Base-by-base conservation (phyloP, 805 yeast genomes). In the Candida berthetii region DNA sequence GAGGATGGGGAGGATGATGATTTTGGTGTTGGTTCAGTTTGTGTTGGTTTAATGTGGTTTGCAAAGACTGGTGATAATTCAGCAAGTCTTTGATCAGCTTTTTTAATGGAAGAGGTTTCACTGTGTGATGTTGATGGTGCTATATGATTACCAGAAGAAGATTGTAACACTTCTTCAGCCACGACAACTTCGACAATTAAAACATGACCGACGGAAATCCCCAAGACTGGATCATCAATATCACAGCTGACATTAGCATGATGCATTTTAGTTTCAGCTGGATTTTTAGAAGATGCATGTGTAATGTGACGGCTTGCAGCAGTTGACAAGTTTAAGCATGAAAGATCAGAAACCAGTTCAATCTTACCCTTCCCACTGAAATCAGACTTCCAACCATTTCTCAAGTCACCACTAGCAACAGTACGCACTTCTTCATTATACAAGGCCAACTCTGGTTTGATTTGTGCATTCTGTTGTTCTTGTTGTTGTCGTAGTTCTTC, bases 321-420 rank as follows among this genome's bases (percentile, higher is more conserved):
- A 38, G 88, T 76, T 9, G 81, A 68, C 38, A 83, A 63, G 40
- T 74, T 68, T 65, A 74, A 69, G 19, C 85, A 75, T 16, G 75
- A 72, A 32, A 85, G 74, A 35, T 85, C 87, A 0, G 85, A 87
- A 25, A 83, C 81, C 36, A 89, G 60, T 60, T 88, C 96, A 45
- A 90, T 81, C 41, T 77, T 71, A 5, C 99, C 99, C 36, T 72
- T 71, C 34, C 79, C 83, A 6, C 80, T 63, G 57, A 83, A 90
- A 61, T 93, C 99, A 1, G 93, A 79, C 60, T 93, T 93, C 99
- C 99, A 93, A 3, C 99, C 99, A 25, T 76, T 71, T 56, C 85
- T 86, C 55, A 88, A 62, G 46, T 86, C 96, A 10, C 96, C 96
- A 41, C 80, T 74, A 11, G 82, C 75, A 8, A 93, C 66, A 4